Evolutionary conservation across 768 basidiomycete species (phyloP).

Genomic region (Dictyophora rubrovolvata): DNA sequence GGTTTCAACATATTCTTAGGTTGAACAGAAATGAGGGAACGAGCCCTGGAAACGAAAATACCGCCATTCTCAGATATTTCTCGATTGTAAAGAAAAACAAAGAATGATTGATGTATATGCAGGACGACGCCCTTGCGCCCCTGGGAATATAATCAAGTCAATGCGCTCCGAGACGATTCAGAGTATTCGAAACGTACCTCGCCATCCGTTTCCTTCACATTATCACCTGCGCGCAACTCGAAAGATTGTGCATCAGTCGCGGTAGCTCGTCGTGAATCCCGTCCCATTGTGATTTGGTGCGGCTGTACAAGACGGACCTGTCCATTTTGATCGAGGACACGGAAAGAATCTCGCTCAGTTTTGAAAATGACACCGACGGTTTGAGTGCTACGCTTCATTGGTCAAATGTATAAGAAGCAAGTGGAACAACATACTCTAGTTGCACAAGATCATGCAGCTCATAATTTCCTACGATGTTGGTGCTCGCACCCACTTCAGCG

Average conservation of each 20-base stretch:
- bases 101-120: slow-evolving; percentile 90
- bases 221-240: slow-evolving; percentile 79
- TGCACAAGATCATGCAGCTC: slow-evolving; percentile 95
- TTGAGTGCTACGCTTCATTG: slow-evolving; percentile 46
- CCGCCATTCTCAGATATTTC: slow-evolving; percentile 87
- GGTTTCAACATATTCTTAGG: slow-evolving; percentile 68
- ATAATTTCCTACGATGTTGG: slow-evolving; percentile 85
- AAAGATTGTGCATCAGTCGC: slow-evolving; percentile 86
- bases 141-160: slow-evolving; percentile 26
- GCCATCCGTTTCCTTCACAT: slow-evolving; percentile 84
- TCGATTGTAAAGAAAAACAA: slow-evolving; percentile 89
- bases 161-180: neutral
- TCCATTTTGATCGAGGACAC: slow-evolving; percentile 90
- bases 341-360: slow-evolving; percentile 92
- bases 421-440: slow-evolving; percentile 62
- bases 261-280: slow-evolving; percentile 70
- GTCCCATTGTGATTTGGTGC: slow-evolving; percentile 88
- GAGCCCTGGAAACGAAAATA: slow-evolving; percentile 85
- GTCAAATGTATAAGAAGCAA: neutral
- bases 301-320: slow-evolving; percentile 83
- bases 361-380: slow-evolving; percentile 97
- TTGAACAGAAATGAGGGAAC: slow-evolving; percentile 72
- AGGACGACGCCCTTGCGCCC: slow-evolving; percentile 81
- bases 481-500: slow-evolving; percentile 89
- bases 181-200: slow-evolving; percentile 44